Evolutionary conservation across 2,329 filamentous ascomycete species (phyloP), one percentile per base, ranked within the genome.

Genomic region (Trichoderma arundinaceum): DNA sequence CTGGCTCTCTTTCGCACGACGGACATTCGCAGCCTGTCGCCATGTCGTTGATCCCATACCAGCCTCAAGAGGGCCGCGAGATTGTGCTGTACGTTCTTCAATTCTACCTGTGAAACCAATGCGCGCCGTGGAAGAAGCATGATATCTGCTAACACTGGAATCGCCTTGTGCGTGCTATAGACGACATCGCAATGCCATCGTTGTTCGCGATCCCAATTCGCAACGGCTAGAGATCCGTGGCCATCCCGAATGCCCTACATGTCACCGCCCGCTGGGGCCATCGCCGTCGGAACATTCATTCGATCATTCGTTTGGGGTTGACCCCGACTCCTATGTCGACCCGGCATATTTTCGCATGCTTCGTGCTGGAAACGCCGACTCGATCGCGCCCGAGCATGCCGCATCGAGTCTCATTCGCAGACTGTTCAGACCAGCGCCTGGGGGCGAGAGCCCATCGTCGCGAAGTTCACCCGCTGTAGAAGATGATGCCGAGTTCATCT

Each of bases 321-420:
- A 77, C 58, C 79, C 80, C 39, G 84, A 90, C 56, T 86, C 89
- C 65, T 98, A 94, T 75, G 91, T 97, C 71, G 90, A 94, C 73
- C 94, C 94, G 2, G 88, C 93, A 59, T 99, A 99, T 81, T 99
- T 99, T 78, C 92, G 92, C 73, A 94, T 98, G 90, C 88, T 99
- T 46, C 90, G 88, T 77, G 77, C 83, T 72, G 77, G 81, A 76
- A 74, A 81, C 70, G 63, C 74, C 77, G 81, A 77, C 77, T 83
- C 77, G 74, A 81, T 72, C 67, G 77, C 74, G 69, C 3, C 49
- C 59, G 79, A 77, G 72, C 81, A 75, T 69, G 75, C 77, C 15
- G 81, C 84, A 0, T 78, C 83, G 10, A 86, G 82, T 67, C 84
- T 85, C 0, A 80, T 88, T 56, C 82, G 85, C 49, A 80, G 86